Base-by-base conservation (phyloP, 2,329 filamentous ascomycete species). In the Epichloe sibirici region DNA sequence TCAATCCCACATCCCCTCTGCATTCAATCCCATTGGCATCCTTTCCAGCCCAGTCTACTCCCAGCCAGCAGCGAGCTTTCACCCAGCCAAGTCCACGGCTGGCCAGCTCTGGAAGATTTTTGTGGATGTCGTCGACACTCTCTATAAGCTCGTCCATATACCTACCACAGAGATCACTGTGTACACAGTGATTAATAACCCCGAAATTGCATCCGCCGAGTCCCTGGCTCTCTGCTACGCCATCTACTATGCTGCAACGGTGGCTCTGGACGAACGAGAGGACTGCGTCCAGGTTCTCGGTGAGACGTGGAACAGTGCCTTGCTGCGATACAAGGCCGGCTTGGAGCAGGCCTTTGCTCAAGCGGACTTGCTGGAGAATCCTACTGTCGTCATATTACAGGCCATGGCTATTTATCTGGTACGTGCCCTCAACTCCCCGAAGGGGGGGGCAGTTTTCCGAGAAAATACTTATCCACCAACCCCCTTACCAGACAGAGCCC, bases 191-290 rank as follows among this genome's bases (percentile, higher is more conserved):
- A 59, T 65, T 6, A 57, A 62, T 17, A 56, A 67, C 25, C 66
- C 67, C 1, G 48, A 37, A 0, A 52, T 53, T 2, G 64, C 66
- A 0, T 54, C 61, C 0, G 51, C 55, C 0, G 66, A 68, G 3
- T 53, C 53, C 0, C 8, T 68, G 6, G 72, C 72, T 0, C 60
- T 75, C 4, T 70, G 71, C 53, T 75, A 71, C 51, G 63, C 71
- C 52, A 73, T 82, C 13, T 82, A 81, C 56, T 74, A 67, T 56
- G 66, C 72, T 4, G 61, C 78, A 0, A 60, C 76, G 2, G 53
- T 69, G 0, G 74, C 71, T 48, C 60, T 79, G 1, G 53, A 58
- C 0, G 54, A 61, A 0, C 61, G 67, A 1, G 70, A 76, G 3
- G 74, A 68, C 37, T 51, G 49, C 35, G 59, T 57, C 2, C 39